These are phyloP conservation scores for Apiospora saccharicola DNA, from an alignment of 2,329 filamentous ascomycete genomes.

Conservation along the genomic window DNA sequence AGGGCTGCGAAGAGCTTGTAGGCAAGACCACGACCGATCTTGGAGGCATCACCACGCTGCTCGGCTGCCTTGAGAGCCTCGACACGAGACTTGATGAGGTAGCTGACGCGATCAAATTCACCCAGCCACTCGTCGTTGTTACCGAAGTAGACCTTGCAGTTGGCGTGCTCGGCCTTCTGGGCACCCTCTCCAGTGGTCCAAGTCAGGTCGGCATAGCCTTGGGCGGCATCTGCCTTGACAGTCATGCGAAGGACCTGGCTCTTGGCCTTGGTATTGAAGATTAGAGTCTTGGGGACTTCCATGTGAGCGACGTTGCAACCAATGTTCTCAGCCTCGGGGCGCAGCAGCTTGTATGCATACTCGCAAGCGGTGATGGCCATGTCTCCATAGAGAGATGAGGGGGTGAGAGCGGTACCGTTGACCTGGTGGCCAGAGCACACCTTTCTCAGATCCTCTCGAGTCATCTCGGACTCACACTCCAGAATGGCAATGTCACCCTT, in stretches of 20 bases:
- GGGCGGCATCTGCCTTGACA: constrained; percentile 64
- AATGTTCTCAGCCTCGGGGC: constrained; percentile 61
- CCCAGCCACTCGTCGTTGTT: constrained; percentile 66
- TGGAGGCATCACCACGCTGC: constrained; percentile 70
- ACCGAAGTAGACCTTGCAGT: constrained; percentile 68
- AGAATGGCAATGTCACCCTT: constrained; percentile 65
- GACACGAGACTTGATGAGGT: constrained; percentile 72
- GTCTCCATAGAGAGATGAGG: constrained; percentile 62
- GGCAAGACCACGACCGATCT: constrained; percentile 76
- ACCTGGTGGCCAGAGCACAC: constrained; percentile 72
- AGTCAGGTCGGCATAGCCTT: constrained; percentile 61
- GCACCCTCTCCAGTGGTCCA: constrained; percentile 68
- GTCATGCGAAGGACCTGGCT: constrained; percentile 68
- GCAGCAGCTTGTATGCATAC: constrained; percentile 71
- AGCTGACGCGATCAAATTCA: constrained; percentile 72
- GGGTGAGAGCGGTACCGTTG: constrained; percentile 71
- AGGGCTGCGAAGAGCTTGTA: constrained; percentile 73
- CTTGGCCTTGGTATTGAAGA: constrained; percentile 55
- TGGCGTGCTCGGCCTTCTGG: constrained; percentile 66
- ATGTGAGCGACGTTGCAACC: constrained; percentile 72
- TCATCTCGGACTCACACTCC: constrained; percentile 71
- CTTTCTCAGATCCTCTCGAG: constrained; percentile 67
- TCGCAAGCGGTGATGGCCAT: constrained; percentile 66
- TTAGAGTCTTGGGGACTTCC: constrained; percentile 74
- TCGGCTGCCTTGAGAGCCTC: constrained; percentile 67